Conservation (phyloP, 805 yeast genomes). For the Wickerhamomyces chambardii region DNA sequence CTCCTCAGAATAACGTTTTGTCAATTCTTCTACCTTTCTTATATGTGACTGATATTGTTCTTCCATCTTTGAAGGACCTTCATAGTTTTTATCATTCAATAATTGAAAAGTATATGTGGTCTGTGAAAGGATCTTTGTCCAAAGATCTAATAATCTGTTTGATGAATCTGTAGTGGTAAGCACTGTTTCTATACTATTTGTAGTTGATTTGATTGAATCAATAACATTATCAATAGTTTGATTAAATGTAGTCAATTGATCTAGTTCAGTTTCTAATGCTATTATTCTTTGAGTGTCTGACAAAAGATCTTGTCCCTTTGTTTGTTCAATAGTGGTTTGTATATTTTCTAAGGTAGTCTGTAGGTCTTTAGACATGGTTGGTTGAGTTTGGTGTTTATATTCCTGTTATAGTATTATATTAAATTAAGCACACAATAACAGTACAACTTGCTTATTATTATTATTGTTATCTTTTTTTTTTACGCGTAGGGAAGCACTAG, state of each 20-base stretch:
- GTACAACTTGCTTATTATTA: too few relatives aligned
- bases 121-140: slow-evolving; percentile 56
- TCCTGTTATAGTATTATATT: background rate
- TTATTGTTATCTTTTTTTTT: too few relatives aligned
- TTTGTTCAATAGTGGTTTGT: background rate
- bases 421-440: too few relatives aligned
- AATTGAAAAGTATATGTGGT: slow-evolving; percentile 44
- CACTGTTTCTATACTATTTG: slow-evolving; percentile 8
- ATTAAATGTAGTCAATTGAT: slow-evolving; percentile 12
- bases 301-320: background rate
- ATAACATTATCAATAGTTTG: slow-evolving; percentile 12
- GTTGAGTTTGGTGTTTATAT: background rate
- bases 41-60: slow-evolving; percentile 14
- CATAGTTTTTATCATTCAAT: slow-evolving; percentile 32
- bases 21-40: slow-evolving; percentile 19
- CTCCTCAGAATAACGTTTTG: slow-evolving; percentile 14
- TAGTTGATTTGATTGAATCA: slow-evolving; percentile 11
- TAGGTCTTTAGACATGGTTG: background rate
- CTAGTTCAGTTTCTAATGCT: slow-evolving; percentile 15
- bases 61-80: slow-evolving; percentile 20
- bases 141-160: slow-evolving; percentile 41
- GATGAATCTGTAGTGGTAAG: slow-evolving; percentile 34
- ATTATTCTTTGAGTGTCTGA: slow-evolving; percentile 8
- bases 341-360: background rate
- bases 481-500: too few relatives aligned